A percentile compares a stretch with the other conserved stretches of the same genome.
phyloP scores from a whole-genome alignment of 441 rosid species.

The Omphalea diandra region DNA sequence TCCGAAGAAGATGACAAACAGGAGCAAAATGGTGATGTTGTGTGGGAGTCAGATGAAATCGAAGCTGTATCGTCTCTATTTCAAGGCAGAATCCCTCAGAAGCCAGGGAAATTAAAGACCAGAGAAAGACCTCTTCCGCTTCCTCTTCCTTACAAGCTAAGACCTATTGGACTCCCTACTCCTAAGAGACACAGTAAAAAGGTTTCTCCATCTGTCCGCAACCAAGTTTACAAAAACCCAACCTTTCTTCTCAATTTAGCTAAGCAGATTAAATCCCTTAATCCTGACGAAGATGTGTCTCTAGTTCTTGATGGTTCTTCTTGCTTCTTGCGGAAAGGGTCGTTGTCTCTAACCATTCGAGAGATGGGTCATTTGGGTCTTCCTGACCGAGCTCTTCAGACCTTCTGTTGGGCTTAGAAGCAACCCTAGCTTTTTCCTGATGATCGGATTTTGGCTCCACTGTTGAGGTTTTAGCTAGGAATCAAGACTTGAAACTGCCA shows the following conservation, averaged over 20 bases:
- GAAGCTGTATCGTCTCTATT: slow-evolving; percentile 85
- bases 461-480: slow-evolving; percentile 69
- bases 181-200: slow-evolving; percentile 42
- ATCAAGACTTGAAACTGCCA: slow-evolving; percentile 59
- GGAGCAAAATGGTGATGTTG: slow-evolving; percentile 23
- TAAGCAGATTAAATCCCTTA: slow-evolving; percentile 55
- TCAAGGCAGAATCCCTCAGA: slow-evolving; percentile 73
- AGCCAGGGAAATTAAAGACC: slow-evolving; percentile 49
- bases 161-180: slow-evolving; percentile 66
- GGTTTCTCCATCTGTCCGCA: slow-evolving; percentile 31
- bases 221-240: slow-evolving; percentile 55
- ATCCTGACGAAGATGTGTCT: slow-evolving; percentile 50
- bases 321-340: slow-evolving; percentile 72
- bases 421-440: slow-evolving; percentile 68
- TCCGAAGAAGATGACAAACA: slow-evolving; percentile 13
- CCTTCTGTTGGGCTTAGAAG: slow-evolving; percentile 78
- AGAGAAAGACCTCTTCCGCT: slow-evolving; percentile 75
- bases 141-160: slow-evolving; percentile 73
- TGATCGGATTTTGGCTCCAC: slow-evolving; percentile 61
- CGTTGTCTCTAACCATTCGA: slow-evolving; percentile 57
- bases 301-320: slow-evolving; percentile 49
- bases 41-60: slow-evolving; percentile 69
- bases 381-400: slow-evolving; percentile 70
- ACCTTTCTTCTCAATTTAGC: slow-evolving; percentile 63
- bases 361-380: slow-evolving; percentile 77